These are phyloP conservation scores for Candida ulmi DNA, from an alignment of 805 yeast genomes.

Conservation along the genomic window DNA sequence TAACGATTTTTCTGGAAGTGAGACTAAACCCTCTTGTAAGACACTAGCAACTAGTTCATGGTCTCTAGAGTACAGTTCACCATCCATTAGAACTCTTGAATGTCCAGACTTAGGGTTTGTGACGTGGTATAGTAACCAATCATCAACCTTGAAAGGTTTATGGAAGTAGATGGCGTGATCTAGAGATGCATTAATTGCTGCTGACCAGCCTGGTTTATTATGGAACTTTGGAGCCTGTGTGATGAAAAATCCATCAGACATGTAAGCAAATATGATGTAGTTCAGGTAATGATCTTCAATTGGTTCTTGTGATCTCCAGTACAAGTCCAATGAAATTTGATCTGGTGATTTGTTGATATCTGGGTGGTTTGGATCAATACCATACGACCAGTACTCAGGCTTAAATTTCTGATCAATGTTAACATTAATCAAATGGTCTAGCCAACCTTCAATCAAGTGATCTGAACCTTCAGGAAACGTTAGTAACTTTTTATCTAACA, in stretches of 20 bases:
- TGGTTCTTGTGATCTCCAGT: constrained; percentile 1
- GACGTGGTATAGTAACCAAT: constrained; percentile 46
- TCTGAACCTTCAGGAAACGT: neutral
- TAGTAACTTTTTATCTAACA: neutral
- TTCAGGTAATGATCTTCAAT: constrained; percentile 26
- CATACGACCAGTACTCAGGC: constrained; percentile 1
- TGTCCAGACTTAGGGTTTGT: constrained; percentile 39
- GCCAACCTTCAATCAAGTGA: neutral
- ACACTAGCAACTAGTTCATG: constrained; percentile 51
- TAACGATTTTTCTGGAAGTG: neutral
- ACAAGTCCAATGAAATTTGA: neutral
- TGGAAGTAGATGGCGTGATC: constrained; percentile 63
- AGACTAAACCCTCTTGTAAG: constrained; percentile 55
- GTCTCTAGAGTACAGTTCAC: constrained; percentile 42
- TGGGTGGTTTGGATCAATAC: constrained; percentile 1
- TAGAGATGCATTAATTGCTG: constrained; percentile 47
- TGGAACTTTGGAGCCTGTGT: constrained; percentile 44
- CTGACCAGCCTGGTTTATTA: constrained; percentile 34
- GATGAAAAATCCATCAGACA: constrained; percentile 49
- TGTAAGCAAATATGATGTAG: constrained; percentile 47
- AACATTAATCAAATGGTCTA: neutral
- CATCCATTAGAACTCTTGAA: constrained; percentile 47
- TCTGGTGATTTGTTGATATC: neutral
- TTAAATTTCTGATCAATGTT: neutral
- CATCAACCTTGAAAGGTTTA: constrained; percentile 37